A percentile compares a stretch with the other conserved stretches of the same genome.
Conservation (phyloP, 495 filamentous ascomycete species). For the Saxophila tyrrhenica region DNA sequence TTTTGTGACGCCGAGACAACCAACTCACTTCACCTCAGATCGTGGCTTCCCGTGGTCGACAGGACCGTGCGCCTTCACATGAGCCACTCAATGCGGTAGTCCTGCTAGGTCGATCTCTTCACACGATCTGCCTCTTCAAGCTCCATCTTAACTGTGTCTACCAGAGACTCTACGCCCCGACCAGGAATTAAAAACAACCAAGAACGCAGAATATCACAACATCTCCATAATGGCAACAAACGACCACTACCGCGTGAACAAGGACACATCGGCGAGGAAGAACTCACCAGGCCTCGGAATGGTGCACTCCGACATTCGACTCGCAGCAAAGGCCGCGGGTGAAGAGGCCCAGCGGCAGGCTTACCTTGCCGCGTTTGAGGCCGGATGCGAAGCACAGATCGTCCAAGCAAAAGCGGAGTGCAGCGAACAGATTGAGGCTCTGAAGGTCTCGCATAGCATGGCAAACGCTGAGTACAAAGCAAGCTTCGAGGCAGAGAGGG, state of each 20-base stretch:
- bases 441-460: neutral
- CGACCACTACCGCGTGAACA: neutral
- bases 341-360: neutral
- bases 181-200: neutral
- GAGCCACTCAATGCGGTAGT: no score
- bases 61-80: no score
- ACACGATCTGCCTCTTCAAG: no score
- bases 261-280: neutral
- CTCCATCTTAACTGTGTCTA: neutral
- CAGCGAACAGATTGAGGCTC: neutral
- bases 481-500: neutral
- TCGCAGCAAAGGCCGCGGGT: no score
- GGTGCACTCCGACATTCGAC: neutral
- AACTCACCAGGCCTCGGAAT: neutral
- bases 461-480: neutral
- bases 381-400: neutral
- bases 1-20: no score
- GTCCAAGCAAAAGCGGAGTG: neutral
- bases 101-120: no score
- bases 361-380: neutral
- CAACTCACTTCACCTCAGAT: no score
- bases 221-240: neutral
- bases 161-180: no score
- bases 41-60: no score
- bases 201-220: neutral